Evolutionary conservation across 2,329 filamentous ascomycete species (phyloP), one percentile per base, ranked within the genome.

Genomic region (Fusarium sarcochroum): DNA sequence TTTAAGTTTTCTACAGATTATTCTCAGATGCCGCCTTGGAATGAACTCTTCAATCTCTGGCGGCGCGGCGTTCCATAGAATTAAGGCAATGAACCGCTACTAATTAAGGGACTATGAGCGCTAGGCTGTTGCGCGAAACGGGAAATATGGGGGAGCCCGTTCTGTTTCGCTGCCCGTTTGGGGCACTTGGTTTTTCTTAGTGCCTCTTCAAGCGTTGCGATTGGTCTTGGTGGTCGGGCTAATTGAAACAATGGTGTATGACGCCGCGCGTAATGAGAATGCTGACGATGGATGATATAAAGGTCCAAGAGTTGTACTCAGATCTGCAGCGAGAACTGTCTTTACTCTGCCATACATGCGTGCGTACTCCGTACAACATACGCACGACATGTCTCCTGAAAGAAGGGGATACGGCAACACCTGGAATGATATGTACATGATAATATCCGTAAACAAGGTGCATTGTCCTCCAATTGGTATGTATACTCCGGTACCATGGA

Each of bases 401-500:
- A 35, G 32, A 69, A 62, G 57, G 50, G 55, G 41, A 68, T 51
- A 62, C 44, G 63, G 54, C 18, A 48, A 42, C 32, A 66, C 44
- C 48, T 56, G 50, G 17, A 42, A 46, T 44, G 7, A 15, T 44
- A 44, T 44, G 49, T 45, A 59, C 50, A 66, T 40, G 23, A 56
- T 34, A 23, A 47, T 70, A 55, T 52, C 50, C 45, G 38, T 49
- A 32, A 52, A 21, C 38, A 53, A 46, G 51, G 18, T 38, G 45
- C 38, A 37, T 23, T 23, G 11, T 34, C 42, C 38, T 63, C 70
- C 55, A 62, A 70, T 72, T 73, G 63, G 68, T 55, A 52, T 61
- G 38, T 40, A 49, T 67, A 52, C 62, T 69, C 63, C 66, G 66
- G 66, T 66, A 62, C 66, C 65, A 68, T 62, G 66, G 44, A 54